Base-by-base conservation (phyloP, 2,329 filamentous ascomycete species). In the Aureobasidium pullulans region DNA sequence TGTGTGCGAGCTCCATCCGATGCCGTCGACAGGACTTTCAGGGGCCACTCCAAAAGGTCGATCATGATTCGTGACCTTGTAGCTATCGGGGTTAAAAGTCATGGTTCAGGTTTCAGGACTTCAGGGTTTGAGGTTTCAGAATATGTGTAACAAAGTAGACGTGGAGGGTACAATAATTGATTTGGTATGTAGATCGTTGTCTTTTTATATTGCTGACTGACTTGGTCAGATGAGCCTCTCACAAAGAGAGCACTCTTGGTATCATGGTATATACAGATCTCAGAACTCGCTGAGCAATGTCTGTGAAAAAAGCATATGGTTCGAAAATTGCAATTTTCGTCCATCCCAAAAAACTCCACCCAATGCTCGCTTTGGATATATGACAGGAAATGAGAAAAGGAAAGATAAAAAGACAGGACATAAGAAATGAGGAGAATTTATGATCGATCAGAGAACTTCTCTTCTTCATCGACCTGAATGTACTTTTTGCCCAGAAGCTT, bases 401-500 rank as follows among this genome's bases (percentile, higher is more conserved):
- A 49, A 49, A 48, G 16, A 37, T 9, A 10, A 57, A 10, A 47
- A 48, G 43, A 48, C 42, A 34, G n/a, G 40, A 42, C 44, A 58
- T 29, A 58, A n/a, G 10, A 36, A 23, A 29, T 9, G 8, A 29
- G 9, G 32, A 13, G 16, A 13, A 46, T 6, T 32, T 36, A 58
- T 10, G 46, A 50, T 34, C 29, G 56, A 29, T 59, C 57, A 23
- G 39, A 39, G 23, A 15, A 60, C 28, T 50, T 48, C 53, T 67
- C 65, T 50, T 63, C 61, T 36, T 65, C 63, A 11, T 57, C 56
- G 16, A 67, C 39, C 36, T 57, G 47, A 8, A 53, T 42, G 50
- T 67, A 67, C 39, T 58, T 57, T 32, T 57, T 57, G 37, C 63
- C 65, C n/a, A 65, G 50, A 0, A 65, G 37, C n/a, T 53, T 62